phyloP scores from a whole-genome alignment of 2,329 filamentous ascomycete species.

The Colletotrichum brevisporum region DNA sequence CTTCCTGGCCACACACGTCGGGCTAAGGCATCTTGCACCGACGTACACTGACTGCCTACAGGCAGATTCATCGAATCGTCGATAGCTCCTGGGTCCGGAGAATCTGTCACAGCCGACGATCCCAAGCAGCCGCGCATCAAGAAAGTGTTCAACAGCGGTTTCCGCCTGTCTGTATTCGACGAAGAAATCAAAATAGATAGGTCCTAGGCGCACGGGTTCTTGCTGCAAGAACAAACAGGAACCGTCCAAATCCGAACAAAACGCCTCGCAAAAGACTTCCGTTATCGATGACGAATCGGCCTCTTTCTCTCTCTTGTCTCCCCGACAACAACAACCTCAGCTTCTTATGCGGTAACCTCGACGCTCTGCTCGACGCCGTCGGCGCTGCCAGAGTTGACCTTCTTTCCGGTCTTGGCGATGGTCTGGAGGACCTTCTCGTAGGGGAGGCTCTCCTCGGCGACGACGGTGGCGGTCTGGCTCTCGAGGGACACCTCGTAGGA shows the following conservation, averaged over 20 bases:
- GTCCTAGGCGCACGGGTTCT: not conserved
- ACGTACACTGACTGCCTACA: too few species aligned
- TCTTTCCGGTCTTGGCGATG: conserved; percentile 97
- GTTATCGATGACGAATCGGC: too few species aligned
- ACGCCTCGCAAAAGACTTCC: not conserved
- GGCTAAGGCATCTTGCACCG: too few species aligned
- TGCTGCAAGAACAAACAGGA: not conserved
- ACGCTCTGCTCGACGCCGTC: conserved; percentile 74
- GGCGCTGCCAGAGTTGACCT: conserved; percentile 82
- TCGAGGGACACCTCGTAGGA: conserved; percentile 90
- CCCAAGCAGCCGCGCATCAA: not conserved
- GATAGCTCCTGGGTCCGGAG: too few species aligned
- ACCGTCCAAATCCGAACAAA: not conserved
- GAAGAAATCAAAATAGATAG: not conserved
- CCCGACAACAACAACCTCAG: too few species aligned
- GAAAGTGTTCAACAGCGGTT: not conserved
- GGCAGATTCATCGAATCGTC: too few species aligned
- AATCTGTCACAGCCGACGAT: too few species aligned
- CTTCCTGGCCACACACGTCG: too few species aligned
- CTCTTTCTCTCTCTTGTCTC: not conserved
- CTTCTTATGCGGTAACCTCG: conserved; percentile 47
- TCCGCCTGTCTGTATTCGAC: not conserved
- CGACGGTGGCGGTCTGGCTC: conserved; percentile 83
- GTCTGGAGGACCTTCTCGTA: conserved; percentile 88
- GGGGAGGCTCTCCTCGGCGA: conserved; percentile 76